Base-by-base conservation (phyloP, 2,329 filamentous ascomycete genomes). In the Talaromyces sp. region DNA sequence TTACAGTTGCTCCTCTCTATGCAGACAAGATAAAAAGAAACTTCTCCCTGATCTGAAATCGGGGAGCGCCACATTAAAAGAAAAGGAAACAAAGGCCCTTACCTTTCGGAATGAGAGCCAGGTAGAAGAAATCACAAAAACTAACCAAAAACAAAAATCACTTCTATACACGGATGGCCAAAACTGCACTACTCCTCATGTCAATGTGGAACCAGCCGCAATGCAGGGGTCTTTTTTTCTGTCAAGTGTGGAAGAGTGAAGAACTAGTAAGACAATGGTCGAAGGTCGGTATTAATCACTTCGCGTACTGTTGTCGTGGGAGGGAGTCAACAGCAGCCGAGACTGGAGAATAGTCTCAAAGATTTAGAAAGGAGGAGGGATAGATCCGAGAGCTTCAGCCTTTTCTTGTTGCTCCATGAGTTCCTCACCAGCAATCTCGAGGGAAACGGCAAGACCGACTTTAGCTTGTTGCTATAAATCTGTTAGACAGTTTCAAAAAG, bases 381-480 rank as follows among this genome's bases (percentile, higher is more conserved):
- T 72, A 70, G 80, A 78, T 69, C 77, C 77, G 66, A 78, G 73
- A 62, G 79, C 70, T 56, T 80, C 79, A 56, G 77, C 75, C 69
- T 74, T 79, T 78, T 92, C 90, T 79, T 93, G 90, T 81, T 93
- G 90, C 79, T 93, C 90, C 84, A 95, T 91, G 71, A 96, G 83
- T 77, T 96, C 92, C 78, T 96, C 93, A 64, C 89, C 86, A 60
- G 89, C 89, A 61, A 91, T 87, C 83, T 97, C 93, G 71, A 97
- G 92, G 57, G 93, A 96, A 72, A 99, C 92, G 67, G 92, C 93
- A 69, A 99, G 86, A 71, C 95, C 95, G 72, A 98, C 87, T 85
- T 98, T 98, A 72, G 94, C 92, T 82, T 90, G 87, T 89, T 95
- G 92, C 95, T 99, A 72, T 56, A 50, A 14, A 14, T 2, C 16